Percentiles rank a stretch among this genome's conserved stretches.
Evolutionary conservation across 2,329 filamentous ascomycete genomes (phyloP).

Genomic region (Fusarium illudens): DNA sequence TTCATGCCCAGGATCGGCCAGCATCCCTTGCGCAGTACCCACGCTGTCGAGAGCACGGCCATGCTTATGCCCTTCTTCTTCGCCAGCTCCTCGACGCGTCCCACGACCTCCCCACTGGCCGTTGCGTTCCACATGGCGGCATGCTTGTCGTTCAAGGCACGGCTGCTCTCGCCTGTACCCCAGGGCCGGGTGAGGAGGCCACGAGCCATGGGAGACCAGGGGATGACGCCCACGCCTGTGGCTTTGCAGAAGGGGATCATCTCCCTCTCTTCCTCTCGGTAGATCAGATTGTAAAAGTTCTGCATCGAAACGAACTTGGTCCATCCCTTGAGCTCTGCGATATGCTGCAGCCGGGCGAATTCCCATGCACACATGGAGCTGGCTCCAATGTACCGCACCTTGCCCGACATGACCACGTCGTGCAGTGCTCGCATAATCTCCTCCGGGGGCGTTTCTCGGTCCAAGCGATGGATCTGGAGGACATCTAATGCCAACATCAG

Average conservation of each 20-base stretch:
- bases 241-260: slow-evolving; percentile 54
- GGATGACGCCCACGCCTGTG: slow-evolving; percentile 54
- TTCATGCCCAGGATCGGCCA: slow-evolving; percentile 70
- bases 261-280: slow-evolving; percentile 65
- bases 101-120: slow-evolving; percentile 39
- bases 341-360: slow-evolving; percentile 59
- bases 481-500: slow-evolving; percentile 54
- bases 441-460: slow-evolving; percentile 52
- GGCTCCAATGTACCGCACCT: slow-evolving; percentile 63
- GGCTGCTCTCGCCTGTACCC: slow-evolving; percentile 22
- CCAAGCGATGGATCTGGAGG: slow-evolving; percentile 67
- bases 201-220: slow-evolving; percentile 43
- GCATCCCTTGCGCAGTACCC: slow-evolving; percentile 62
- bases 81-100: slow-evolving; percentile 60
- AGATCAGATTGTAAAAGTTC: slow-evolving; percentile 62
- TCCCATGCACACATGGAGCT: slow-evolving; percentile 58
- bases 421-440: slow-evolving; percentile 69
- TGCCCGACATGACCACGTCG: slow-evolving; percentile 64
- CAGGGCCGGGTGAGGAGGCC: slow-evolving; percentile 43
- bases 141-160: slow-evolving; percentile 18
- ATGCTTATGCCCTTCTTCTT: slow-evolving; percentile 66
- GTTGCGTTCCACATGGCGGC: slow-evolving; percentile 26
- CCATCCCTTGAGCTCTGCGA: slow-evolving; percentile 62
- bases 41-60: slow-evolving; percentile 70
- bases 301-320: slow-evolving; percentile 67